These are phyloP conservation scores for Staphylotrichum longicolle DNA, from an alignment of 495 filamentous ascomycete genomes.

Conservation along the genomic window DNA sequence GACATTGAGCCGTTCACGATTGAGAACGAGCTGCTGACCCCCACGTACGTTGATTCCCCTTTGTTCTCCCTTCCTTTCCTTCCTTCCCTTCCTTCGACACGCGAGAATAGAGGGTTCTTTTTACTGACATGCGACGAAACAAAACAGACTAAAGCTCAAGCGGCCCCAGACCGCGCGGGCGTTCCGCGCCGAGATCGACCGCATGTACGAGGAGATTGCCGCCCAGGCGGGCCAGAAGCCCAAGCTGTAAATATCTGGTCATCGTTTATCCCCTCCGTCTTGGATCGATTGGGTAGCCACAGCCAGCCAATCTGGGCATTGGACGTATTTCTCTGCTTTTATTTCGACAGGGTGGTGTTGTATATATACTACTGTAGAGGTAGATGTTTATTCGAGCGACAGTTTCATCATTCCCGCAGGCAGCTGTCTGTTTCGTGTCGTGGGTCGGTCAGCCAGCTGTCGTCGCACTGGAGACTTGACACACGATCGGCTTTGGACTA, in stretches of 20 bases:
- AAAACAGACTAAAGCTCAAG: constrained; percentile 83
- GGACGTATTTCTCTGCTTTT: no score
- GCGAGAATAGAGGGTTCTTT: no score
- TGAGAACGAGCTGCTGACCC: constrained; percentile 91
- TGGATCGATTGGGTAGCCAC: neutral
- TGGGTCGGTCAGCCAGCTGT: no score
- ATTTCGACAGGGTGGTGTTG: neutral
- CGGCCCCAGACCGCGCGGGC: constrained; percentile 79
- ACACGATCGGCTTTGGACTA: no score
- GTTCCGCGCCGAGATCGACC: constrained; percentile 71
- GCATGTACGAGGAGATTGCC: constrained; percentile 71
- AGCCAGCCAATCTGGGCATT: neutral
- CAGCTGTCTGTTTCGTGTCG: no score
- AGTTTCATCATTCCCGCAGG: neutral
- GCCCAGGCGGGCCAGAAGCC: constrained; percentile 37
- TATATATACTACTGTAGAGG: neutral
- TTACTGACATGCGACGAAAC: no score
- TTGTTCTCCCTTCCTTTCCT: constrained; percentile 1
- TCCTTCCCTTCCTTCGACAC: neutral
- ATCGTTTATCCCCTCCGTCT: neutral
- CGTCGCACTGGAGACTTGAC: no score
- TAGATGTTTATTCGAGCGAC: neutral
- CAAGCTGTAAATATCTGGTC: constrained; percentile 38
- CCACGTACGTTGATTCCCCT: constrained; percentile 69
- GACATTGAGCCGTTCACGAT: constrained; percentile 88